A percentile compares a stretch with the other conserved stretches of the same genome.
Evolutionary conservation across 179 eudicot genomes (phyloP).

Genomic region (Patellifolia procumbens): DNA sequence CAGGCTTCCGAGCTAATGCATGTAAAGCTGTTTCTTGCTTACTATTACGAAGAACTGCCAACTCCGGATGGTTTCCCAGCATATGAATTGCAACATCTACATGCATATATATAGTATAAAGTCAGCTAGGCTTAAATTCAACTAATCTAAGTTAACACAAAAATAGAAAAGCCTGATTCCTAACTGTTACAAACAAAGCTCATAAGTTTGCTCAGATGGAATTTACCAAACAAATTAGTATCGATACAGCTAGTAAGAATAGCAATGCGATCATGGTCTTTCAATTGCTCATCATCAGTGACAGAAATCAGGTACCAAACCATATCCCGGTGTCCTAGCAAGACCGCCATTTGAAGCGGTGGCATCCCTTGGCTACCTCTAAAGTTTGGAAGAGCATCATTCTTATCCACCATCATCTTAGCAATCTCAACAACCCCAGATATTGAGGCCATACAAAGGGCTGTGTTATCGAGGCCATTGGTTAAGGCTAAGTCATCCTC

Average conservation of each 20-base stretch:
- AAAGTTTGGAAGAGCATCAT: constrained; percentile 16
- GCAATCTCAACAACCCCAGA: constrained; percentile 36
- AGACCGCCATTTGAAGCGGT: constrained; percentile 29
- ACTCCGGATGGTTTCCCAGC: constrained; percentile 7
- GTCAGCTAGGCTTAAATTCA: too few relatives aligned
- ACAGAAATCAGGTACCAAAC: constrained; percentile 18
- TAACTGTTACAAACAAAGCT: too few relatives aligned
- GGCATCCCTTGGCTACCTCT: constrained; percentile 19
- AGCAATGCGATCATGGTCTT: constrained; percentile 14
- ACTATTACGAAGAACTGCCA: constrained; percentile 28
- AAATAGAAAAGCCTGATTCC: too few relatives aligned
- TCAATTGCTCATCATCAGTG: background rate
- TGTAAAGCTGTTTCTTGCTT: constrained; percentile 33
- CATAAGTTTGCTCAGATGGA: background rate
- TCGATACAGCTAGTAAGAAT: constrained; percentile 21
- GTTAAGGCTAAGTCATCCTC: constrained; percentile 2
- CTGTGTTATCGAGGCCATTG: constrained; percentile 26
- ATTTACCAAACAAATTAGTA: constrained; percentile 26
- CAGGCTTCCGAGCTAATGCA: constrained; percentile 27
- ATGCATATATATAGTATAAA: background rate
- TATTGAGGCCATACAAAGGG: constrained; percentile 33
- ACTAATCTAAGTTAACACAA: too few relatives aligned
- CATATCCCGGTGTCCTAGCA: constrained; percentile 28
- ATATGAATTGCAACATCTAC: constrained; percentile 28
- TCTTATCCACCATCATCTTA: constrained; percentile 16